Percentiles rank a stretch among this genome's conserved stretches.
phyloP scores from a whole-genome alignment of 2,329 filamentous ascomycete species.

The Trichoderma cornu-damae region DNA sequence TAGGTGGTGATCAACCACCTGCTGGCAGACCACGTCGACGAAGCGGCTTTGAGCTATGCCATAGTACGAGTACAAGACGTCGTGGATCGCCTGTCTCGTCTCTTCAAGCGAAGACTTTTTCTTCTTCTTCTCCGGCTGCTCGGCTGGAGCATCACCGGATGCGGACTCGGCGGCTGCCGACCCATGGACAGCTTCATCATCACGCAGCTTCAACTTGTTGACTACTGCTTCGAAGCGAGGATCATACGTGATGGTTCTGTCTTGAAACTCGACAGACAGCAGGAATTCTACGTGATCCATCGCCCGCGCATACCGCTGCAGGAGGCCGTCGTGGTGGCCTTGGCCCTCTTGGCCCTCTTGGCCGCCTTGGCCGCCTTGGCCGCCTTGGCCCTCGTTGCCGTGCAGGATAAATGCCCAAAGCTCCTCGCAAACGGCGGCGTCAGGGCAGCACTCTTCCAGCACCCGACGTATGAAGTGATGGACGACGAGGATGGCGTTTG shows the following conservation, averaged over 20 bases:
- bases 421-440: conserved; percentile 38
- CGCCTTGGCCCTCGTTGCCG: conserved; percentile 4
- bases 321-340: conserved; percentile 36
- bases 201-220: conserved; percentile 24
- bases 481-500: conserved; percentile 45
- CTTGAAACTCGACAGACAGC: conserved; percentile 30
- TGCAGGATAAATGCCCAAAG: conserved; percentile 41
- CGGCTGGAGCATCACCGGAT: not conserved
- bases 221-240: conserved; percentile 20
- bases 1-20: conserved; percentile 52
- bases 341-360: conserved; percentile 14
- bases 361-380: conserved; percentile 7
- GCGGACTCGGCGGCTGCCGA: too few relatives aligned
- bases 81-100: conserved; percentile 50
- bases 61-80: conserved; percentile 58
- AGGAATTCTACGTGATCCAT: conserved; percentile 48
- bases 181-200: too few relatives aligned
- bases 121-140: not conserved
- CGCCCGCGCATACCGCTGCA: conserved; percentile 42
- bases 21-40: conserved; percentile 56
- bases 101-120: conserved; percentile 26
- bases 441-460: conserved; percentile 40
- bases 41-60: conserved; percentile 56
- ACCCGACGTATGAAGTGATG: conserved; percentile 47
- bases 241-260: conserved; percentile 25